Conservation (phyloP, 2,329 filamentous ascomycete genomes). For the Stylonectria norvegica region DNA sequence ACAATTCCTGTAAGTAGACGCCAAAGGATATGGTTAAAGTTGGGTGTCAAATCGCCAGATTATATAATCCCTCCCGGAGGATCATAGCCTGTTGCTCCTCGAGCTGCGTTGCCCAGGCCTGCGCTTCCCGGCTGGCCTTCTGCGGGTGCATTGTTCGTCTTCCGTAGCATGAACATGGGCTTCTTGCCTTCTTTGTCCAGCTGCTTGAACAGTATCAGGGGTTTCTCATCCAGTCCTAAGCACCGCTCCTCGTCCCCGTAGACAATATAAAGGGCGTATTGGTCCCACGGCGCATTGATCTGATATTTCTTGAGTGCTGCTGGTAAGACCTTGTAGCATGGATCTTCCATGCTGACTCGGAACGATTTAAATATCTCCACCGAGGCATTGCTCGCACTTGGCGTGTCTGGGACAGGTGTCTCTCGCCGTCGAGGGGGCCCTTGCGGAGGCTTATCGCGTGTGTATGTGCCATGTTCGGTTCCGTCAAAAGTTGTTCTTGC, state of each 20-base stretch:
- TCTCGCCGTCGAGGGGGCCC: conserved; percentile 55
- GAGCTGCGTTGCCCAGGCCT: conserved; percentile 44
- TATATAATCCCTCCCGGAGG: conserved; percentile 60
- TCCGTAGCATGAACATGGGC: conserved; percentile 97
- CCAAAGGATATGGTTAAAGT: conserved; percentile 4
- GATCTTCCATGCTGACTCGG: conserved; percentile 95
- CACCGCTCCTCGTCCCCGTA: conserved; percentile 98
- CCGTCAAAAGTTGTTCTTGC: conserved; percentile 54
- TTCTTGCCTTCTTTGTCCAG: conserved; percentile 95
- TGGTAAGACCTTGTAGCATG: conserved; percentile 93
- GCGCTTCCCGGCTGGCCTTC: conserved; percentile 55
- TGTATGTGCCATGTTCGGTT: conserved; percentile 38
- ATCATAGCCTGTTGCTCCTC: conserved; percentile 51
- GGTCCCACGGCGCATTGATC: conserved; percentile 95
- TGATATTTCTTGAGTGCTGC: conserved; percentile 97
- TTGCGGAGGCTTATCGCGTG: conserved; percentile 29
- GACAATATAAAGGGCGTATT: conserved; percentile 97
- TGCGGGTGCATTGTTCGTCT: conserved; percentile 53
- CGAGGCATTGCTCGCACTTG: conserved; percentile 53
- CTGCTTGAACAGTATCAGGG: conserved; percentile 94
- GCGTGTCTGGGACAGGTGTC: conserved; percentile 61
- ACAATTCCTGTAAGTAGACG: conserved; percentile 5
- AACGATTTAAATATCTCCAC: conserved; percentile 99
- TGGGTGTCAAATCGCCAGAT: conserved; percentile 6
- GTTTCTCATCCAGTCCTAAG: conserved; percentile 86